These are phyloP conservation scores for Chaetomium cochliodes DNA, from an alignment of 495 filamentous ascomycete species.

Conservation along the genomic window DNA sequence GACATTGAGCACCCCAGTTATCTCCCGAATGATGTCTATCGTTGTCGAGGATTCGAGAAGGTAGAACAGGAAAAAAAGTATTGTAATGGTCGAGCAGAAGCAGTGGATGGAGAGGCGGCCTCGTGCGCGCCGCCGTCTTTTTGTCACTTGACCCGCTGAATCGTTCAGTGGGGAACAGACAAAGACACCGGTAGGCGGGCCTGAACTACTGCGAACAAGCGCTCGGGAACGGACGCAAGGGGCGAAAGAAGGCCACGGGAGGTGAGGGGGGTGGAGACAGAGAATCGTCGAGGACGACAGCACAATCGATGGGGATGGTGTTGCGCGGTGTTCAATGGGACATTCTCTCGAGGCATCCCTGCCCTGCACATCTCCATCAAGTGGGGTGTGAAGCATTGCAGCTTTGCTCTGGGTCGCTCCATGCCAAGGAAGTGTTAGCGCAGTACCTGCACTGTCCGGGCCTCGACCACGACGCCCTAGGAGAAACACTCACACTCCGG, in stretches of 20 bases:
- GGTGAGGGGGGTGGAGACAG: neutral
- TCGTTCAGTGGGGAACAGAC: constrained; percentile 6
- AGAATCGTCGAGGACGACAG: neutral
- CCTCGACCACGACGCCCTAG: neutral
- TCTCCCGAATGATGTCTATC: constrained; percentile 13
- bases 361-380: constrained; percentile 4
- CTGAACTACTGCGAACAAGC: constrained; percentile 2
- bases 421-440: constrained; percentile 20
- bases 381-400: constrained; percentile 33
- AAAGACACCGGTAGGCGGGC: constrained; percentile 9
- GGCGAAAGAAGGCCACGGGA: constrained; percentile 10
- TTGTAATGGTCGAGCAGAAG: neutral
- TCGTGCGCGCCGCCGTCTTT: constrained; percentile 16
- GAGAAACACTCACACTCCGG: neutral
- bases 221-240: constrained; percentile 15
- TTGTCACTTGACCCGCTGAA: constrained; percentile 12
- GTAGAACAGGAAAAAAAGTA: neutral
- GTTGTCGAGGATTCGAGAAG: constrained; percentile 14
- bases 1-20: neutral
- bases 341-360: neutral
- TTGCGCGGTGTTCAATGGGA: constrained; percentile 22
- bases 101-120: neutral
- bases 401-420: constrained; percentile 15
- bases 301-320: constrained; percentile 1
- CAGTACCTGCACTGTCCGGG: constrained; percentile 23